phyloP scores from a whole-genome alignment of 2,329 filamentous ascomycete genomes.

The Cercospora zeina region DNA sequence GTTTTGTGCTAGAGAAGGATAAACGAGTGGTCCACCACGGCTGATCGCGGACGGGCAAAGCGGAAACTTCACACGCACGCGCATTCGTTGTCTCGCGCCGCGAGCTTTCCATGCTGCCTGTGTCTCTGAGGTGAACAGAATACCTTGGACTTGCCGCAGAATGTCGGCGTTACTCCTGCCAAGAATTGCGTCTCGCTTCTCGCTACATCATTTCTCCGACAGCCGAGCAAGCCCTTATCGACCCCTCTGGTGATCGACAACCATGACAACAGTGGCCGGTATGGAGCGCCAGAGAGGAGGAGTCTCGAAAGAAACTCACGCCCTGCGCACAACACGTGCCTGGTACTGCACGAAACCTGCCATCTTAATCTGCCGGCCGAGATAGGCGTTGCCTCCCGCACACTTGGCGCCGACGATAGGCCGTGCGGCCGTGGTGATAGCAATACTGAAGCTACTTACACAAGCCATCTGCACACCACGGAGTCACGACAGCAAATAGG shows the following conservation, averaged over 20 bases:
- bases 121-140: no score
- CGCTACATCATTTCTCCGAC: slow-evolving; percentile 3
- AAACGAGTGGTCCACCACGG: no score
- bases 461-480: neutral
- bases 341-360: neutral
- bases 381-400: slow-evolving; percentile 1
- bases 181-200: neutral
- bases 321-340: neutral
- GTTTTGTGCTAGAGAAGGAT: no score
- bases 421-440: neutral
- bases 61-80: no score
- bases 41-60: no score
- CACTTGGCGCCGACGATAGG: slow-evolving; percentile 9
- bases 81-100: no score
- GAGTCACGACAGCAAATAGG: neutral
- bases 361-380: slow-evolving; percentile 1
- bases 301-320: no score
- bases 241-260: slow-evolving; percentile 3
- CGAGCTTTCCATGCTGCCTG: no score
- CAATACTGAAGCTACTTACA: neutral
- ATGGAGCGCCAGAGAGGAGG: neutral
- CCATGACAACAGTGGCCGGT: neutral
- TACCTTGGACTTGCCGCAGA: no score
- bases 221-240: neutral
- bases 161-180: neutral